Base-by-base conservation (phyloP, 345 rosid species). In the Triadica sebifera region DNA sequence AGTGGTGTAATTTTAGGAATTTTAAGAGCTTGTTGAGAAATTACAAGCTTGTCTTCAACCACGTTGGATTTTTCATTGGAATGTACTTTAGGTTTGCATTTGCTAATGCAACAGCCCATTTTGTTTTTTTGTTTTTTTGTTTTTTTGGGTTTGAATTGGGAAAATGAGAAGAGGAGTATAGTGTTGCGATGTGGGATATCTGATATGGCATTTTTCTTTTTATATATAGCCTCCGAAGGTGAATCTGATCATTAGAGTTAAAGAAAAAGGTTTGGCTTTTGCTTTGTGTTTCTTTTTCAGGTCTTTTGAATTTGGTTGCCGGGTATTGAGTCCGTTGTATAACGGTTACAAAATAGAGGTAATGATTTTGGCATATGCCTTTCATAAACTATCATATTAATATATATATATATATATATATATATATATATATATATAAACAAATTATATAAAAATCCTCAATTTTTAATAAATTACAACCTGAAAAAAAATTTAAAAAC, bases 61-160 rank as follows among this genome's bases (percentile, higher is more conserved):
- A 76, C 78, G 15, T 53, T 43, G 29, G 39, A 47, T 12, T 82
- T 84, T 74, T 81, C 86, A 8, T 78, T 34, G 78, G 70, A 63
- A 24, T 73, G 65, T 78, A 79, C 91, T 72, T 69, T 78, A 79
- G 89, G 83, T 71, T 76, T 84, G 86, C 86, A 87, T 74, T 85
- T 93, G 86, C 98, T 89, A 65, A 91, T 80, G 84, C 98, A 93
- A 73, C 87, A 89, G 50, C 98, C 97, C 98, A 93, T 90, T 56
- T 72, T 47, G n/a, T n/a, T n/a, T n/a, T n/a, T n/a, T n/a, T n/a
- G n/a, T n/a, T n/a, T n/a, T n/a, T n/a, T n/a, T n/a, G n/a, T n/a
- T n/a, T n/a, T n/a, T n/a, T n/a, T n/a, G n/a, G n/a, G n/a, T n/a
- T 72, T 46, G 55, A 67, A 67, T 77, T 77, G 52, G 22, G 45